Evolutionary conservation across 441 rosid genomes (phyloP), one percentile per base, ranked within the genome.

Genomic region (Corymbia citriodora): DNA sequence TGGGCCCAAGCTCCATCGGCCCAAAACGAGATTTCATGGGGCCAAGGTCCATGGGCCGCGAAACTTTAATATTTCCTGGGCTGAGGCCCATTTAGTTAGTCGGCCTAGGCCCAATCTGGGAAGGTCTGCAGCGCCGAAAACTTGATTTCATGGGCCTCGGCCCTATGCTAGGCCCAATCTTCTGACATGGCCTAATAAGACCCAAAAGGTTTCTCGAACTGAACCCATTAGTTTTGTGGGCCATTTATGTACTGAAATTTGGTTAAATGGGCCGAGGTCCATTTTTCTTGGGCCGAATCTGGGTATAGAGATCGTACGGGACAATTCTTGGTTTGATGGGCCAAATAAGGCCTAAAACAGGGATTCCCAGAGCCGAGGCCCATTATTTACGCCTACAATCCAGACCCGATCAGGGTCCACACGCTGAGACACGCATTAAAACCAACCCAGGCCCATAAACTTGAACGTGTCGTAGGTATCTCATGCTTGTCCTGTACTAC

Each of bases 331-430:
- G 27, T 72, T 19, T 21, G 16, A 40, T 19, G 50, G 83, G 6
- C 1, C 2, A 3, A 36, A 74, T 40, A 40, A 74, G 50, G 21
- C 85, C 52, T 11, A 11, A 40, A 40, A 7, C 52, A 21, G 27
- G 3, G 29, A n/a, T 40, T 40, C 21, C 52, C 27, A 6, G 29
- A 27, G 49, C 50, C 2, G 2, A 6, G n/a, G 52, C 85, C 52
- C n/a, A 40, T 23, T 21, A 79, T 79, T 18, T 19, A 72, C 25
- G 15, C 13, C 5, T 72, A 11, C 1, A 0, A 17, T 40, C 10
- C 0, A 0, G 0, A 40, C 17, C 85, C 52, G 11, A 79, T 12
- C 17, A 72, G 0, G 82, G 27, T 12, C n/a, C 25, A 12, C 6
- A 40, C 5, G 52, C 16, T 21, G 27, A 40, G 3, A 12, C 49